These are phyloP conservation scores for Fusarium guadeloupense DNA, from an alignment of 2,329 filamentous ascomycete species.

Conservation along the genomic window DNA sequence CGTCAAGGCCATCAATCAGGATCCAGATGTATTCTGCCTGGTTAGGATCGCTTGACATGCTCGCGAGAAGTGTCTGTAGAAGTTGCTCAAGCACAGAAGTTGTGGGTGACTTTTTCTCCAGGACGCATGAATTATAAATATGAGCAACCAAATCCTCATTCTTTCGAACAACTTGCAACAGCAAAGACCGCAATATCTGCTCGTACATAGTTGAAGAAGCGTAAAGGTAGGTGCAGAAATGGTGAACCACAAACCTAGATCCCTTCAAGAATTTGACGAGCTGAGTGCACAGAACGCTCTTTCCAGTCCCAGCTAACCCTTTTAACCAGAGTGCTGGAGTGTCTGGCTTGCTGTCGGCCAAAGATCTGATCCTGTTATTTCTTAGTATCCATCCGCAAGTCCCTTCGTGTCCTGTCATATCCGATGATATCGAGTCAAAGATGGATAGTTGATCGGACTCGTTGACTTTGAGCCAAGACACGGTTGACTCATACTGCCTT, in stretches of 20 bases:
- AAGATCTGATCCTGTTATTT: not conserved
- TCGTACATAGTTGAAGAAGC: constrained; percentile 9
- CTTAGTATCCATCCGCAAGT: constrained; percentile 24
- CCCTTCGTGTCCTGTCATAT: not conserved
- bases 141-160: constrained; percentile 17
- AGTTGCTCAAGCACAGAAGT: constrained; percentile 1
- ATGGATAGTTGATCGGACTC: constrained; percentile 17
- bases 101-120: constrained; percentile 17
- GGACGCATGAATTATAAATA: constrained; percentile 8
- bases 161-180: constrained; percentile 11
- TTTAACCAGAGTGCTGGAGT: constrained; percentile 15
- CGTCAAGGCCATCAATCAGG: constrained; percentile 22
- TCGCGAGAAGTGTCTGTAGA: not conserved
- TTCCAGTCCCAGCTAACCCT: constrained; percentile 18
- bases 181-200: constrained; percentile 9
- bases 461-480: constrained; percentile 19
- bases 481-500: constrained; percentile 6
- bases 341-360: constrained; percentile 2
- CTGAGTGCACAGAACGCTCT: constrained; percentile 25
- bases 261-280: constrained; percentile 23
- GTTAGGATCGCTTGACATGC: not conserved
- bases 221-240: constrained; percentile 24
- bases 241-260: not conserved
- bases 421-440: constrained; percentile 2
- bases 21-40: constrained; percentile 11